Base-by-base conservation (phyloP, 2,329 filamentous ascomycete species). In the Periglandula ipomoeae region DNA sequence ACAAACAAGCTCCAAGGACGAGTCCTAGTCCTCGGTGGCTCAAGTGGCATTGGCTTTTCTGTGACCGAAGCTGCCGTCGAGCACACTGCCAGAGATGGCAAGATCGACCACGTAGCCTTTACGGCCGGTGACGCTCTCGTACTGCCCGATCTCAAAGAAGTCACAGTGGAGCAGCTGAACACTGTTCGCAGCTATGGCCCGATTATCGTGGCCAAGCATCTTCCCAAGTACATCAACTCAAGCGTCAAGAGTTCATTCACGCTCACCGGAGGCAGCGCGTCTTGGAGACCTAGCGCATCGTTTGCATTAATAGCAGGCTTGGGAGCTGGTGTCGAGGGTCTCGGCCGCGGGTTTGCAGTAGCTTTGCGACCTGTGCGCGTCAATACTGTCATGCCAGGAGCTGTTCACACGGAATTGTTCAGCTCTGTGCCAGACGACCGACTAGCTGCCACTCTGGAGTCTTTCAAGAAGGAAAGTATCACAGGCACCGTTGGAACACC, bases 351-450 rank as follows among this genome's bases (percentile, higher is more conserved):
- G 3, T 63, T 87, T 30, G 82, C 82, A 2, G 56, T 85, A 27
- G 82, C 86, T 56, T 58, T 87, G 48, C 73, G 72, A 53, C 83
- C 83, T 0, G 63, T 85, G 8, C 66, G 84, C 2, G 81, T 85
- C 23, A 87, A 87, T 58, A 58, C 74, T 0, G 76, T 86, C 1
- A 34, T 35, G 43, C 26, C 43, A 9, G 43, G 43, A 6, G 26
- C 27, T n/a, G 68, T 77, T 0, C 60, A 70, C 35, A 81, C 78
- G 5, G 69, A 70, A 38, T 47, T 75, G 26, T 57, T 62, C 44
- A 46, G 55, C 47, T 45, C 35, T 1, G 51, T 58, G 6, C 51
- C 56, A 1, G 9, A 52, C 34, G 58, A 57, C 9, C 11, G 40
- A 1, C 48, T 56, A 26, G 47, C 47, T 11, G 26, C 9, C 1